phyloP scores from a whole-genome alignment of 495 filamentous ascomycete genomes.

The Cladorrhinum samala region DNA sequence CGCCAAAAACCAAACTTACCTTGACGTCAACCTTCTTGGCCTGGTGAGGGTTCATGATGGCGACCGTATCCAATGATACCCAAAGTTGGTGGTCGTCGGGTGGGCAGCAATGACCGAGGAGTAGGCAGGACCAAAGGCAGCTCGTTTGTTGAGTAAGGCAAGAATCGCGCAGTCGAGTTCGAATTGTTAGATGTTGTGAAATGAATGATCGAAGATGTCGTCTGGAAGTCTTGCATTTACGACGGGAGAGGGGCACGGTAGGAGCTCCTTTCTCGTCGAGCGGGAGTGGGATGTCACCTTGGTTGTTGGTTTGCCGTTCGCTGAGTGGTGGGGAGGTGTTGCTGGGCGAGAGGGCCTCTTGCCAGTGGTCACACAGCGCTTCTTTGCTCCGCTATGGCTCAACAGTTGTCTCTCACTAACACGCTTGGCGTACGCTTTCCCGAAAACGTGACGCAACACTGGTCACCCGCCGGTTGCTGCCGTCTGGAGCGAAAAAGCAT shows the following conservation, averaged over 20 bases:
- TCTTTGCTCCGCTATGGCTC: neutral
- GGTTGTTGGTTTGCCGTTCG: neutral
- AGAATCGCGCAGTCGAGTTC: neutral
- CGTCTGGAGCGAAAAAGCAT: neutral
- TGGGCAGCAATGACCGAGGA: too few species aligned
- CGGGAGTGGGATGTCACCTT: conserved; percentile 5
- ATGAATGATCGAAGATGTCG: neutral
- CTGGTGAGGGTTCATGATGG: conserved; percentile 87
- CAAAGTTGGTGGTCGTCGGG: neutral
- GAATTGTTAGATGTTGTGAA: neutral
- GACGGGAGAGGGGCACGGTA: neutral
- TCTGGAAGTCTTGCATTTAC: conserved; percentile 2
- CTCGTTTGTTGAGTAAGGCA: neutral
- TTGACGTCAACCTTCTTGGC: conserved; percentile 94
- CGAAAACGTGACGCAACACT: neutral
- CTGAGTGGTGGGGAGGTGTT: neutral
- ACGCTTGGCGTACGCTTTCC: too few species aligned
- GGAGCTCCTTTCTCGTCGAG: neutral
- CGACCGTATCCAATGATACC: neutral
- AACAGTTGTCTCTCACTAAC: neutral
- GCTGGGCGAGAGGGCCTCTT: neutral
- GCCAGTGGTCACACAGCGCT: neutral
- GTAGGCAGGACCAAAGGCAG: too few species aligned
- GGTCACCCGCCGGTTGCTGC: neutral
- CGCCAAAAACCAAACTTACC: too few species aligned